Base-by-base conservation (phyloP, 805 yeast species). In the Zygoascus ofunaensis region DNA sequence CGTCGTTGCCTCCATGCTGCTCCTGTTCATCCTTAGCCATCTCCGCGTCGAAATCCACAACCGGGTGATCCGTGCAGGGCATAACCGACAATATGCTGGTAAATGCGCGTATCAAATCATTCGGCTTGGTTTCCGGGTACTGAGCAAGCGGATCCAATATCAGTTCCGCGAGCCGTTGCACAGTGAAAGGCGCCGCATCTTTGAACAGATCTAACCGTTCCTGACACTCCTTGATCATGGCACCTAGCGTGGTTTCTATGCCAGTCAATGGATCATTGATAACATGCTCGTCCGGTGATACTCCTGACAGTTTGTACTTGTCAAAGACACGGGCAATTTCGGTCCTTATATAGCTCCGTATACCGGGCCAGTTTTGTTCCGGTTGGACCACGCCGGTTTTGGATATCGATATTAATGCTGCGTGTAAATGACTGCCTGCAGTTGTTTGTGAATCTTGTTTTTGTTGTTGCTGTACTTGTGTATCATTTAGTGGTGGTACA, bases 151-250 rank as follows among this genome's bases (percentile, higher is more conserved):
- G 65, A 4, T 51, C 45, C 4, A 45, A 28, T 20, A 64, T 49
- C 32, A 65, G 53, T 45, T 65, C 71, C 4, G 64, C 61, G 23
- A 65, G 37, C 20, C 70, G 51, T 48, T 65, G 69, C 5, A 66
- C 34, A 5, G 70, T 64, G 46, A 59, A 65, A 1, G 71, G 70
- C 5, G 70, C 68, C n/a, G 43, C 45, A 7, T 42, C 47, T 12
- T 49, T 38, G 43, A 60, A 60, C 18, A 49, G 36, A 12, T 32
- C 24, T 12, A 56, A 37, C 21, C 32, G 15, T 10, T 24, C 30
- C 28, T 49, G 38, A n/a, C 49, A 30, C 7, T 35, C 42, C 17
- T 32, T 33, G 3, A 30, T 33, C 19, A 49, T 20, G 12, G 48
- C 52, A 3, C 32, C 44, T 12, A 50, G 41, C 14, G 53, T 46